These are phyloP conservation scores for Didymellaceae sp. DNA, from an alignment of 2,329 filamentous ascomycete genomes.

Conservation along the genomic window DNA sequence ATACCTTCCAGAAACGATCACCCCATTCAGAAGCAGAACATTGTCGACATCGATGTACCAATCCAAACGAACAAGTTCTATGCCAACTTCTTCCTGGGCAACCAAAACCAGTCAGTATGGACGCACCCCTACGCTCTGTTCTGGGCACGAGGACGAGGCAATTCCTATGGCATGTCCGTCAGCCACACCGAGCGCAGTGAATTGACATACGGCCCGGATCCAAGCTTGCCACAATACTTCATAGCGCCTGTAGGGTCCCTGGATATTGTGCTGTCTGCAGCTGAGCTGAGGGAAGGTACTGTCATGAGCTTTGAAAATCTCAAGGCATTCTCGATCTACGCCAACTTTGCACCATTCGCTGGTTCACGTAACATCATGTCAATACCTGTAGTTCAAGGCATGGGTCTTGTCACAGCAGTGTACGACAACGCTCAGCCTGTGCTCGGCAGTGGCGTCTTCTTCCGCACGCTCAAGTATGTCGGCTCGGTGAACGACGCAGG, in stretches of 20 bases:
- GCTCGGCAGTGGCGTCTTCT: conserved; percentile 78
- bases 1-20: conserved; percentile 50
- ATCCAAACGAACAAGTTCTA: conserved; percentile 76
- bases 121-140: conserved; percentile 67
- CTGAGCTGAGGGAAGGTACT: conserved; percentile 71
- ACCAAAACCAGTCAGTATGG: conserved; percentile 72
- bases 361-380: conserved; percentile 67
- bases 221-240: conserved; percentile 67
- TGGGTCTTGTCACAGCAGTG: conserved; percentile 81
- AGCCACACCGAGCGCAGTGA: conserved; percentile 76
- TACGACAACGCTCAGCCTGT: conserved; percentile 75
- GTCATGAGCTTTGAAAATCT: conserved; percentile 60
- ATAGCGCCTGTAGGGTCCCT: conserved; percentile 85
- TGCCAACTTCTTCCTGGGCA: conserved; percentile 78
- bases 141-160: conserved; percentile 59
- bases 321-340: conserved; percentile 66
- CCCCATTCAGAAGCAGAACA: conserved; percentile 49
- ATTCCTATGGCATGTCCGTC: conserved; percentile 79
- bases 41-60: conserved; percentile 51
- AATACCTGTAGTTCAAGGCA: conserved; percentile 86
- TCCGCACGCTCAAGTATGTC: conserved; percentile 65
- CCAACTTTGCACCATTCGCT: conserved; percentile 67
- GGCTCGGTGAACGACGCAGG: conserved; percentile 44
- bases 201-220: conserved; percentile 56
- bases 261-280: conserved; percentile 79